Conservation (phyloP, 2,329 filamentous ascomycete genomes). For the Incumbomyces delicatus region DNA sequence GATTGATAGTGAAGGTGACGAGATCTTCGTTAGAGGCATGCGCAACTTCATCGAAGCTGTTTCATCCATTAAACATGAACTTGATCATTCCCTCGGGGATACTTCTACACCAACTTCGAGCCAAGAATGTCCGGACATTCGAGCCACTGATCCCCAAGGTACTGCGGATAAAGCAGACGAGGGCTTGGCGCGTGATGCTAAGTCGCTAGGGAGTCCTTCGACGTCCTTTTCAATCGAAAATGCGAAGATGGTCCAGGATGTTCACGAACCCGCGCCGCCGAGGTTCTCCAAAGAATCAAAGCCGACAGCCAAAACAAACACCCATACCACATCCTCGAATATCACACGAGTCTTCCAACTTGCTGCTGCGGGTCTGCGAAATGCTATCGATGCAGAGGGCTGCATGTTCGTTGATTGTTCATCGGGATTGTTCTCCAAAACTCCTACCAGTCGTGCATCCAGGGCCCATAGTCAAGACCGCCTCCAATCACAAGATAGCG, state of each 20-base stretch:
- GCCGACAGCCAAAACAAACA: not conserved
- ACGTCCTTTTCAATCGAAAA: not conserved
- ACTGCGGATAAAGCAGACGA: not conserved
- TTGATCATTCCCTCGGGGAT: conserved; percentile 22
- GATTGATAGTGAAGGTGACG: conserved; percentile 44
- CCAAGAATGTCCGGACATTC: not conserved
- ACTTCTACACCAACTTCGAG: not conserved
- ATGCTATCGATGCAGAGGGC: conserved; percentile 34
- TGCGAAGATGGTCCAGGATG: not conserved
- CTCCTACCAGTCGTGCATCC: no score
- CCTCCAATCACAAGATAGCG: conserved; percentile 10
- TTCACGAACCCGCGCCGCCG: no score
- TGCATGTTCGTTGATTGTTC: conserved; percentile 25
- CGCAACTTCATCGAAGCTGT: conserved; percentile 44
- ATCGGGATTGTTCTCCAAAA: not conserved
- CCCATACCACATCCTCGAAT: not conserved
- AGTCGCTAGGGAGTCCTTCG: not conserved
- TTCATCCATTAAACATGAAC: conserved; percentile 20
- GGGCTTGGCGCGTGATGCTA: not conserved
- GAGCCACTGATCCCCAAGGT: conserved; percentile 5
- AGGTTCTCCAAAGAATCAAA: not conserved
- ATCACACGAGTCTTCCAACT: conserved; percentile 29
- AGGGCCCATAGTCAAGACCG: conserved; percentile 2
- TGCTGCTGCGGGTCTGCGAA: conserved; percentile 35
- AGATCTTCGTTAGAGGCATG: conserved; percentile 46